Conservation (phyloP, 2,329 filamentous ascomycete genomes). For the Alternaria burnsii region DNA sequence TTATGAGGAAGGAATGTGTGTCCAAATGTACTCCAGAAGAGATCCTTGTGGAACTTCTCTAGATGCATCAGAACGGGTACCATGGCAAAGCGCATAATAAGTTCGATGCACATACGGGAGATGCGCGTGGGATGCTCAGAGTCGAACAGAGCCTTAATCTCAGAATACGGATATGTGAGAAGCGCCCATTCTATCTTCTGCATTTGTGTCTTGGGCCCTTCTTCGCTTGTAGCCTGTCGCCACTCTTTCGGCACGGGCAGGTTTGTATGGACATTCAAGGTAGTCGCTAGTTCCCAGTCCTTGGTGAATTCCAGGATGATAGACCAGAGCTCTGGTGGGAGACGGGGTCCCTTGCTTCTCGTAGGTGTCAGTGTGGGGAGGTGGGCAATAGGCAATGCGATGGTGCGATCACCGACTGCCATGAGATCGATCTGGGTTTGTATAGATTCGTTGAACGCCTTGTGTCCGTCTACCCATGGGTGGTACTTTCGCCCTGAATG, state of each 20-base stretch:
- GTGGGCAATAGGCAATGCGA: constrained; percentile 47
- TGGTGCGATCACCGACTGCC: constrained; percentile 75
- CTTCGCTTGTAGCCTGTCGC: constrained; percentile 68
- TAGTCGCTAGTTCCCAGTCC: constrained; percentile 90
- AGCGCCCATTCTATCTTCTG: constrained; percentile 86
- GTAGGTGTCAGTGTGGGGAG: constrained; percentile 43
- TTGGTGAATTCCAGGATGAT: constrained; percentile 83
- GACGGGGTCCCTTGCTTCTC: constrained; percentile 51
- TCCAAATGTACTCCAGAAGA: constrained; percentile 87
- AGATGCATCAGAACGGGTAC: constrained; percentile 79
- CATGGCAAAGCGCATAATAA: constrained; percentile 91
- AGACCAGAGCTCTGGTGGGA: constrained; percentile 90
- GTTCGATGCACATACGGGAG: constrained; percentile 81
- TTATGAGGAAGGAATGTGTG: constrained; percentile 84
- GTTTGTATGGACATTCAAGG: constrained; percentile 81
- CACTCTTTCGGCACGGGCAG: constrained; percentile 77
- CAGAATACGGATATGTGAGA: constrained; percentile 73
- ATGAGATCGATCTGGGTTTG: constrained; percentile 80
- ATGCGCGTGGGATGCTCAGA: constrained; percentile 76
- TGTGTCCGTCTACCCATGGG: constrained; percentile 65
- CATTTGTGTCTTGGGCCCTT: constrained; percentile 75
- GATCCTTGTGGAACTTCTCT: constrained; percentile 71
- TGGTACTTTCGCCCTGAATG: constrained; percentile 58
- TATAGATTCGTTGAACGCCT: constrained; percentile 76
- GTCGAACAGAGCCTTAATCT: constrained; percentile 77